phyloP scores from a whole-genome alignment of 2,329 filamentous ascomycete species.

The Beauveria varroae region DNA sequence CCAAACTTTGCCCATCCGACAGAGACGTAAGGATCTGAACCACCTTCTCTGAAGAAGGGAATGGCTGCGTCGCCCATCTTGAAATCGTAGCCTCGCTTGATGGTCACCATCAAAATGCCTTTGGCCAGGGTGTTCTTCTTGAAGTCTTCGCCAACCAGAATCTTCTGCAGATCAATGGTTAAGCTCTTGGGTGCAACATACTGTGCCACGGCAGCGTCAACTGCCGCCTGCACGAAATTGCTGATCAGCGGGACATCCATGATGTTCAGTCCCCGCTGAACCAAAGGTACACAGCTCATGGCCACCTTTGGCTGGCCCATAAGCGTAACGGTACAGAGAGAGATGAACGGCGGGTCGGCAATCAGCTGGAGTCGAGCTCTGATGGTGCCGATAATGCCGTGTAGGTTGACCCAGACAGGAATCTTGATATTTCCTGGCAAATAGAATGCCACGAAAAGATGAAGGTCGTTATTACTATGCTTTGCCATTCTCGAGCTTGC shows the following conservation, averaged over 20 bases:
- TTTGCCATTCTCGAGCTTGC: slow-evolving; percentile 55
- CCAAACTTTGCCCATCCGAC: slow-evolving; percentile 74
- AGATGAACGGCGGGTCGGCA: slow-evolving; percentile 70
- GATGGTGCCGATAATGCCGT: slow-evolving; percentile 63
- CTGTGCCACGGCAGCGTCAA: slow-evolving; percentile 65
- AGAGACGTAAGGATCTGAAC: slow-evolving; percentile 63
- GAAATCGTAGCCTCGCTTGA: slow-evolving; percentile 62
- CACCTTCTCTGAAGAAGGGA: slow-evolving; percentile 49
- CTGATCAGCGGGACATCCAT: slow-evolving; percentile 71
- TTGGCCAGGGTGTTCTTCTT: slow-evolving; percentile 64
- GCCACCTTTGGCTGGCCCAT: slow-evolving; percentile 68
- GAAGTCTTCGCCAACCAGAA: slow-evolving; percentile 71
- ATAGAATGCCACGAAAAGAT: slow-evolving; percentile 66
- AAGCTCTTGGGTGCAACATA: slow-evolving; percentile 72
- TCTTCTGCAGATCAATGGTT: slow-evolving; percentile 67
- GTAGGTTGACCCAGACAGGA: slow-evolving; percentile 68
- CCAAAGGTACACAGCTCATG: slow-evolving; percentile 62
- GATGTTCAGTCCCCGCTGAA: slow-evolving; percentile 61
- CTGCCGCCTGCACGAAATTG: slow-evolving; percentile 65
- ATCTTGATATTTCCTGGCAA: slow-evolving; percentile 46
- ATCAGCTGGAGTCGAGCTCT: slow-evolving; percentile 64
- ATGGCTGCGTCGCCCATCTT: slow-evolving; percentile 62
- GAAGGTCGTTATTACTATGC: slow-evolving; percentile 58
- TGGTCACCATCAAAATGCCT: slow-evolving; percentile 58
- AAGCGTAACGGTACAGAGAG: slow-evolving; percentile 66